Evolutionary conservation across 306 rosid species (phyloP).

Genomic region (Abrus pulchellus): DNA sequence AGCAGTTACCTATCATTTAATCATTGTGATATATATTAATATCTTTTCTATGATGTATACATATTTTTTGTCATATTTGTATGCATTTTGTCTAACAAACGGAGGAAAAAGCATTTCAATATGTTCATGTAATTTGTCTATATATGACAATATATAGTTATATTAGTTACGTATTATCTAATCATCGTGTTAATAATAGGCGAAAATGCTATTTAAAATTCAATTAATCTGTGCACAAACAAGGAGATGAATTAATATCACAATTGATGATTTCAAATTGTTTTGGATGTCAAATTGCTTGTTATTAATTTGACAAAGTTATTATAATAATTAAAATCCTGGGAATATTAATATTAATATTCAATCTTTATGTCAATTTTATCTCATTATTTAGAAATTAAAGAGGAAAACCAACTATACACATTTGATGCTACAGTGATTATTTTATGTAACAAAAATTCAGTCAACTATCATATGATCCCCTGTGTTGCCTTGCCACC

Average conservation of each 20-base stretch:
- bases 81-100: neutral
- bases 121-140: too few species aligned
- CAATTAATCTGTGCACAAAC: neutral
- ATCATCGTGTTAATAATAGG: too few species aligned
- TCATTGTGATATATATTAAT: too few species aligned
- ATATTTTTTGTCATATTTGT: too few species aligned
- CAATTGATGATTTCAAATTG: neutral
- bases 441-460: neutral
- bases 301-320: neutral
- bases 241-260: neutral
- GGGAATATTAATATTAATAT: too few species aligned
- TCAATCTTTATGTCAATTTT: slow-evolving; percentile 16
- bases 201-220: too few species aligned
- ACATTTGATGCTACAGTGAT: slow-evolving; percentile 25
- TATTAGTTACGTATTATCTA: too few species aligned
- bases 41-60: too few species aligned
- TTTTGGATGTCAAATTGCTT: neutral
- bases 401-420: neutral
- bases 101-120: too few species aligned
- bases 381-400: neutral
- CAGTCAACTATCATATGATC: slow-evolving; percentile 13
- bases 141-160: too few species aligned
- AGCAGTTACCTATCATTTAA: too few species aligned
- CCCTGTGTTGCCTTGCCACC: slow-evolving; percentile 36
- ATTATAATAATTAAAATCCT: neutral